Evolutionary conservation across 2,329 filamentous ascomycete genomes (phyloP), one percentile per base, ranked within the genome.

Genomic region (Cordyceps cicadae): DNA sequence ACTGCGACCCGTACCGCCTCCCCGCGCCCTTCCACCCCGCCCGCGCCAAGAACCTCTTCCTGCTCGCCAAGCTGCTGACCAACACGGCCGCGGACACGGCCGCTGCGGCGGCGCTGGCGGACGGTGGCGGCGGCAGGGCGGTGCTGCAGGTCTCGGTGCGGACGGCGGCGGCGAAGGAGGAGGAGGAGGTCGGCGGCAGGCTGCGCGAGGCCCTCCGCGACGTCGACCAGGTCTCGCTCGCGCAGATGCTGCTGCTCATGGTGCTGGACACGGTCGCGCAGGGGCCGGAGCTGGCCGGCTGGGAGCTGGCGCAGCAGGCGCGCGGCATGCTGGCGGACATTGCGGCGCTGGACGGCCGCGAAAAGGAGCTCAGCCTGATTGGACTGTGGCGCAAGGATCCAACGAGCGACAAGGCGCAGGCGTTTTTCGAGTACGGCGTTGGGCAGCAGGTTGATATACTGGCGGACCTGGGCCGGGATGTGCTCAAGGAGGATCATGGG

Each of bases 221-320:
- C 17, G 75, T 80, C 11, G 82, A 85, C 61, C 80, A 81, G 63
- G 75, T 81, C 3, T 79, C 77, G 11, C 70, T 84, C 54, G 80
- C 79, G 63, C 81, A 85, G 65, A 78, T 78, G 59, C 67, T 85
- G 15, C 71, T 84, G 59, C 71, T 77, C 43, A 74, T 86, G 65
- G 73, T 80, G 14, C 64, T 78, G 21, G 70, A 74, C 34, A 74
- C 77, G 29, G 29, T 29, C 51, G 75, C 72, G 1, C 75, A 75
- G 0, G 64, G 69, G 32, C 77, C 73, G 5, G 76, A 79, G 63
- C 74, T 74, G 6, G 70, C 74, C 7, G 75, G 77, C 7, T 83
- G 80, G 77, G 74, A 74, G 29, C 70, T 82, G 2, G 67, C 76
- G 39, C 67, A 66, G 2, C 69, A 76, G 54, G 81, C 81, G 2